phyloP scores from a whole-genome alignment of 2,329 filamentous ascomycete genomes.

The Arthrobotrys megalospora region DNA sequence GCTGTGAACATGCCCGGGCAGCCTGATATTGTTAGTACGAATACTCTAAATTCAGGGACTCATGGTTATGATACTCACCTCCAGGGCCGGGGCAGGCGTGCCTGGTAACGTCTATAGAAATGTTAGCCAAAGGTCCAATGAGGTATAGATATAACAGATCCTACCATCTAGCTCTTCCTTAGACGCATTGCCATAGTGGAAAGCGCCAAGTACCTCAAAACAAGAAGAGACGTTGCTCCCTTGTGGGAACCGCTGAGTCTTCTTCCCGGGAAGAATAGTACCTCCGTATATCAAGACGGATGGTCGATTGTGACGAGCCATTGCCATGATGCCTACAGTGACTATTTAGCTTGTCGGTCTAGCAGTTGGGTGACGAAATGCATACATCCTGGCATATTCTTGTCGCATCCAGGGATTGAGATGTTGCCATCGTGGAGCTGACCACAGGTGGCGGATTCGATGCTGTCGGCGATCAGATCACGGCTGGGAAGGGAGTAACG shows the following conservation, averaged over 20 bases:
- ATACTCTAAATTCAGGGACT: not conserved
- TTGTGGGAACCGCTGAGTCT: conserved; percentile 77
- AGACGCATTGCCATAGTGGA: conserved; percentile 79
- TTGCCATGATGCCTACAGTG: conserved; percentile 64
- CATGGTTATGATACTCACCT: conserved; percentile 3
- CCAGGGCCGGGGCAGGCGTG: conserved; percentile 84
- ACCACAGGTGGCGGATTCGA: conserved; percentile 83
- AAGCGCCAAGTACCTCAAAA: conserved; percentile 89
- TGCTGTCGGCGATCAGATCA: conserved; percentile 93
- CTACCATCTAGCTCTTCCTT: conserved; percentile 63
- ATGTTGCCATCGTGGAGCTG: conserved; percentile 95
- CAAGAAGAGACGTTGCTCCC: conserved; percentile 90
- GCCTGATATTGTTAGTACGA: conserved; percentile 68
- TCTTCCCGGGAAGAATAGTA: conserved; percentile 89
- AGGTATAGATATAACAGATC: not conserved
- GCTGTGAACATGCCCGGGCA: conserved; percentile 96
- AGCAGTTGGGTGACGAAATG: not conserved
- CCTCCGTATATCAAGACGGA: conserved; percentile 95
- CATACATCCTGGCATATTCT: conserved; percentile 88
- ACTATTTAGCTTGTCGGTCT: conserved; percentile 1
- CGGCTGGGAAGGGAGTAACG: conserved; percentile 90
- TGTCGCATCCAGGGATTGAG: conserved; percentile 93
- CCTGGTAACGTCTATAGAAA: conserved; percentile 77
- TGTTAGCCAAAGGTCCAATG: conserved; percentile 74
- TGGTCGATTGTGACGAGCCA: conserved; percentile 90